Percentiles rank a stretch among this genome's conserved stretches.
Evolutionary conservation across 768 basidiomycete species (phyloP).

Genomic region (Leucosporidium creatinivorum): DNA sequence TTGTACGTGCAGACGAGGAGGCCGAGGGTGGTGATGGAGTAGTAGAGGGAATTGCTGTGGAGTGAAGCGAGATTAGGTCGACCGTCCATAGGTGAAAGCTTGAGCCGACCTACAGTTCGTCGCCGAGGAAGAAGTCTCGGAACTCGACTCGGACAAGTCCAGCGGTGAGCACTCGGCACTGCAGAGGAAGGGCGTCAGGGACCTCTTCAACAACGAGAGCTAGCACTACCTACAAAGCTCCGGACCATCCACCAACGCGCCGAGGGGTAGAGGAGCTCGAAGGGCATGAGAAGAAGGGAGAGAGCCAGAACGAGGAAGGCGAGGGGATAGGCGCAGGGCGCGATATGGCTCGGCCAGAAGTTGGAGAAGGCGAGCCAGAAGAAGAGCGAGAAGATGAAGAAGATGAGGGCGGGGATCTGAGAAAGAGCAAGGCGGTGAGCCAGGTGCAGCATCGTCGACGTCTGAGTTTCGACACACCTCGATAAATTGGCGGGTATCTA

Average conservation of each 20-base stretch:
- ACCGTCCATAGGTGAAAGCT: no score
- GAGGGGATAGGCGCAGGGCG: conserved; percentile 69
- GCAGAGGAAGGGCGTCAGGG: not conserved
- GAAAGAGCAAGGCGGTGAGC: conserved; percentile 36
- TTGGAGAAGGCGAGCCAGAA: conserved; percentile 76
- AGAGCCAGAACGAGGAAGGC: conserved; percentile 65
- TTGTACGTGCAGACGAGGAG: conserved; percentile 68
- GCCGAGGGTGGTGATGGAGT: conserved; percentile 27
- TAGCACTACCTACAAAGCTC: conserved; percentile 41
- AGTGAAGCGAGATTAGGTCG: not conserved
- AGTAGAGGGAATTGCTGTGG: conserved; percentile 30
- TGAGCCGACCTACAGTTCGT: conserved; percentile 27
- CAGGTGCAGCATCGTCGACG: not conserved
- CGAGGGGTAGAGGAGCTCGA: conserved; percentile 57
- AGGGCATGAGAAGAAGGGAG: conserved; percentile 59
- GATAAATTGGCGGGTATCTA: conserved; percentile 72
- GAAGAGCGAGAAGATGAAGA: conserved; percentile 63
- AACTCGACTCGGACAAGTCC: conserved; percentile 53
- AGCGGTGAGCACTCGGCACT: conserved; percentile 54
- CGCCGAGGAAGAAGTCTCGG: conserved; percentile 47
- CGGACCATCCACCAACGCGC: conserved; percentile 76
- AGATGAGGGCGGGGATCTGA: conserved; percentile 68
- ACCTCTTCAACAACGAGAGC: not conserved
- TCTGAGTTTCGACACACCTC: conserved; percentile 44
- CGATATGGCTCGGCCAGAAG: conserved; percentile 51